Base-by-base conservation (phyloP, 2,329 filamentous ascomycete genomes). In the Fusarium fujikuroi region DNA sequence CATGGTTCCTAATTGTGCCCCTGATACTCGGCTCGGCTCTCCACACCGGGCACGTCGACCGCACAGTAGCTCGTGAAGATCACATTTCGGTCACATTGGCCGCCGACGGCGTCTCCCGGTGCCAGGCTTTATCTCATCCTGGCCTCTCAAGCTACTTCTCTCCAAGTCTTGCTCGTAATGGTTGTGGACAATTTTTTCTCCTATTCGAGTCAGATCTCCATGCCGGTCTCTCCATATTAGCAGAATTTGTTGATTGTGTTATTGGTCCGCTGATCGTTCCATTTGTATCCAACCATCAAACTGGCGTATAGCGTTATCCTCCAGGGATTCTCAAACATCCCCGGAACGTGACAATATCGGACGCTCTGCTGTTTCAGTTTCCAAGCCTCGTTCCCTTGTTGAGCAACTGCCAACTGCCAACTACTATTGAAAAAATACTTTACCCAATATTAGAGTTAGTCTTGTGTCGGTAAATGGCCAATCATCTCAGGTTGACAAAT, bases 21-120 rank as follows among this genome's bases (percentile, higher is more conserved):
- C 66, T 69, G 40, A 32, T 54, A 25, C 21, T 69, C 50, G 59
- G 44, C 28, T 69, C 65, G 50, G 59, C 40, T 65, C 66, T 69
- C 65, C 65, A 69, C 66, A 65, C 40, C 40, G 32, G 60, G 59
- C 46, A 64, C 53, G 44, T 63, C 57, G 65, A 69, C 60, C 34
- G 63, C 46, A 39, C 66, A 53, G 52, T 68, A 66, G 54, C 50
- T 63, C 42, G 28, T 63, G 46, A 67, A 49, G 66, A 69, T 69
- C 66, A 23, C 61, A 23, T 60, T 50, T 47, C 47, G 61, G 60
- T 19, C 34, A 39, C 57, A 49, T 37, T 46, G 44, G 44, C 63
- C 61, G 67, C 52, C 36, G 32, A 46, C 57, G 53, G 54, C 40
- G 69, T 64, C 53, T 69, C 23, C 44, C 65, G 65, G 57, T 63